Evolutionary conservation across 2,329 filamentous ascomycete species (phyloP).

Genomic region (Zymoseptoria pseudotritici): DNA sequence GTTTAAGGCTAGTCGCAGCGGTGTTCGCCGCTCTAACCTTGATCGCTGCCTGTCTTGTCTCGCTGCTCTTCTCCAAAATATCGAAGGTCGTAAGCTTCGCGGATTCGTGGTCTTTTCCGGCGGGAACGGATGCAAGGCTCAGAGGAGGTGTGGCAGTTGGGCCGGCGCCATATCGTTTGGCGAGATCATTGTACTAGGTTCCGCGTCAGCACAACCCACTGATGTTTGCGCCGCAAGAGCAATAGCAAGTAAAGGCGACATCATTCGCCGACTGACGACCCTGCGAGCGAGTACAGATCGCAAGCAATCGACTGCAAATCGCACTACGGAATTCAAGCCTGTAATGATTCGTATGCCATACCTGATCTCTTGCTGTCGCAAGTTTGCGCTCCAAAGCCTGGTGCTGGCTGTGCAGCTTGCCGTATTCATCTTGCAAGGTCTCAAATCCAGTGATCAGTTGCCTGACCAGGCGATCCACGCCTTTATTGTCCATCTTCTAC

Average conservation of each 20-base stretch:
- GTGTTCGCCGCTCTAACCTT: constrained; percentile 27
- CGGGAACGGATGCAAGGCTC: constrained; percentile 29
- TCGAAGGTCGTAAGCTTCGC: constrained; percentile 25
- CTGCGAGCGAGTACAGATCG: constrained; percentile 43
- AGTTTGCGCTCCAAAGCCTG: constrained; percentile 41
- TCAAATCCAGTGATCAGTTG: constrained; percentile 40
- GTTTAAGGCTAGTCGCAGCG: constrained; percentile 16
- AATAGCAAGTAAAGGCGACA: background rate
- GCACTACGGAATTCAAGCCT: constrained; percentile 9
- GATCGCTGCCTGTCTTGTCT: constrained; percentile 31
- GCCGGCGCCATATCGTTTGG: constrained; percentile 22
- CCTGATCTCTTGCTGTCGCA: constrained; percentile 43
- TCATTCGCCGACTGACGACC: constrained; percentile 32
- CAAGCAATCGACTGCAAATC: constrained; percentile 43
- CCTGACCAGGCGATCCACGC: constrained; percentile 28
- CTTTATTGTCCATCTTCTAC: constrained; percentile 9
- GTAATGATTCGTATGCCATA: constrained; percentile 24
- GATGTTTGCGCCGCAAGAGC: background rate
- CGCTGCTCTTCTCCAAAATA: constrained; percentile 21
- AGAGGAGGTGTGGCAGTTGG: constrained; percentile 24
- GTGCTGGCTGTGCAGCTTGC: constrained; percentile 38
- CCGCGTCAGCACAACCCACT: constrained; percentile 9
- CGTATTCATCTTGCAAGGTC: constrained; percentile 41
- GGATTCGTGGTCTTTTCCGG: constrained; percentile 6
- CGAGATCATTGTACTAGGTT: constrained; percentile 28